Percentiles rank a stretch among this genome's conserved stretches.
These are phyloP conservation scores for Ogataea haglerorum DNA, from an alignment of 805 yeast species.

Conservation along the genomic window DNA sequence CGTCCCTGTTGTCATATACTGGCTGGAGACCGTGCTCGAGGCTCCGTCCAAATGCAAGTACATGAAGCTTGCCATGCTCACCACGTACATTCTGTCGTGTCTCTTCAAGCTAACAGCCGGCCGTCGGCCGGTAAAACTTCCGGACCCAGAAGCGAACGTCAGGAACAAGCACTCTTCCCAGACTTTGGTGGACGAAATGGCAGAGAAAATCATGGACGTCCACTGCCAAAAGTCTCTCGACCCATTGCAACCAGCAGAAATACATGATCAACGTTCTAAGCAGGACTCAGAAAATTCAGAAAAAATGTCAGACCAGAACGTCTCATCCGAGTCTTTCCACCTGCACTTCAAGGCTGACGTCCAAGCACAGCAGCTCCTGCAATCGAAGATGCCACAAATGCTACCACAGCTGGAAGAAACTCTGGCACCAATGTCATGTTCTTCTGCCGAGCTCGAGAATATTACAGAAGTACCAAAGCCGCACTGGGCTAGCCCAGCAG, in stretches of 20 bases:
- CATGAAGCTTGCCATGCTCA: constrained; percentile 4
- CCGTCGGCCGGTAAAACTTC: neutral
- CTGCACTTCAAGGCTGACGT: constrained; percentile 2
- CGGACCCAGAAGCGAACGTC: constrained; percentile 6
- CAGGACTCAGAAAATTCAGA: neutral
- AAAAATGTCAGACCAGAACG: neutral
- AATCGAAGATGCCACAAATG: neutral
- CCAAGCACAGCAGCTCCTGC: neutral
- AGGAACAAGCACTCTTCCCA: constrained; percentile 18
- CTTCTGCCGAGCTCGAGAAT: constrained; percentile 11
- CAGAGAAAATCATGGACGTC: constrained; percentile 5
- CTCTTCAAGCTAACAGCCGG: constrained; percentile 3
- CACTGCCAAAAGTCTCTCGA: constrained; percentile 2
- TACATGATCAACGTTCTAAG: neutral
- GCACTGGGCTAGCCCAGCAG: constrained; percentile 15
- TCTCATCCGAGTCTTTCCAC: constrained; percentile 2
- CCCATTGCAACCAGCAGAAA: neutral
- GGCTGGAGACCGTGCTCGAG: constrained; percentile 13
- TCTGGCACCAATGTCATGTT: constrained; percentile 2
- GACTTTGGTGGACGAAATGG: constrained; percentile 17
- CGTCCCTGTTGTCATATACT: constrained; percentile 13
- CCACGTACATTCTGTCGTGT: constrained; percentile 9
- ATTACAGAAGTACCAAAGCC: constrained; percentile 24
- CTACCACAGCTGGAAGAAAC: constrained; percentile 3
- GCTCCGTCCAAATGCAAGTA: neutral